Conservation (phyloP, 805 yeast species). For the Saturnispora besseyi region DNA sequence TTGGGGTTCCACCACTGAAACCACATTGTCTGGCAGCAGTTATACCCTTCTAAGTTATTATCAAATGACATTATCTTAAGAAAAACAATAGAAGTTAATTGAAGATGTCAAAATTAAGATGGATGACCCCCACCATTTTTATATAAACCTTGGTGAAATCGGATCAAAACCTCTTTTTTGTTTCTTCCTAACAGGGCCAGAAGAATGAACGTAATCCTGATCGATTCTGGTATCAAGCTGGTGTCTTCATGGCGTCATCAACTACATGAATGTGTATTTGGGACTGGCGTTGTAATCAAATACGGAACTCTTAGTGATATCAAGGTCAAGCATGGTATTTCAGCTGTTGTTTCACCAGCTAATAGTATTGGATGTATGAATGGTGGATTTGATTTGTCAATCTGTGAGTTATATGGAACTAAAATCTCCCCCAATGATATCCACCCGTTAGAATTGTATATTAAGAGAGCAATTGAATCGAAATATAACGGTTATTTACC, state of each 20-base stretch:
- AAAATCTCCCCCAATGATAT: constrained; percentile 8
- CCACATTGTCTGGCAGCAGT: constrained; percentile 35
- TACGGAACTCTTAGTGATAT: neutral
- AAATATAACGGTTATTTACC: constrained; percentile 27
- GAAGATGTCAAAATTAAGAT: too few relatives aligned
- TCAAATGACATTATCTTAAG: constrained; percentile 15
- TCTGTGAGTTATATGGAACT: constrained; percentile 24
- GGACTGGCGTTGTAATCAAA: neutral
- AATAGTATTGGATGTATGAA: constrained; percentile 42
- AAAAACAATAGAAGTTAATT: too few relatives aligned
- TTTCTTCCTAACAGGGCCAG: neutral
- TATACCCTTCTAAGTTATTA: constrained; percentile 31
- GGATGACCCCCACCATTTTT: neutral
- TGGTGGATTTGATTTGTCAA: constrained; percentile 40
- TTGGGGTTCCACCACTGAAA: constrained; percentile 32
- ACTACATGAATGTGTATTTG: neutral
- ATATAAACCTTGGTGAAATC: neutral
- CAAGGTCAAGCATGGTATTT: neutral
- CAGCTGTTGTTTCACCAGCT: constrained; percentile 41
- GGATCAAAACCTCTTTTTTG: neutral
- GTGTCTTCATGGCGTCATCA: constrained; percentile 2
- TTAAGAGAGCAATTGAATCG: constrained; percentile 4
- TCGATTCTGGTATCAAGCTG: neutral
- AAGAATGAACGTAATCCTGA: neutral
- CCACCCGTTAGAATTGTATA: constrained; percentile 18